Percentiles rank a stretch among this genome's conserved stretches.
These are phyloP conservation scores for Miscanthus lutarioriparius DNA, from an alignment of 176 grass and related monocot genomes.

Conservation along the genomic window DNA sequence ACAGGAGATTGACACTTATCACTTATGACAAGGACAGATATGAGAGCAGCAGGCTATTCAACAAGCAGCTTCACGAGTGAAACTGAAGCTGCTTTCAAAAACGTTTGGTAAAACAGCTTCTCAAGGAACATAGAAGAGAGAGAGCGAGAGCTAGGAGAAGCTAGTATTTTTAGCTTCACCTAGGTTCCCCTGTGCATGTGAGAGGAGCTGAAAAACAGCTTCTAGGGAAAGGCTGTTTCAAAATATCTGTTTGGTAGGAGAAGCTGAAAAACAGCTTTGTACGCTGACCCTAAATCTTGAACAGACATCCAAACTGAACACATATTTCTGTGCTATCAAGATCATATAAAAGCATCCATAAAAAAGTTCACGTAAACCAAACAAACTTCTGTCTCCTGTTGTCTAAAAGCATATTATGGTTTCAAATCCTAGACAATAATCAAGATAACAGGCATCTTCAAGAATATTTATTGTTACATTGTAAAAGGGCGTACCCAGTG, in stretches of 20 bases:
- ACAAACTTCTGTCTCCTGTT: neutral
- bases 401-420: neutral
- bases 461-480: constrained; percentile 15
- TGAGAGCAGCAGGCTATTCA: too few relatives aligned
- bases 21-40: too few relatives aligned
- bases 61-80: neutral
- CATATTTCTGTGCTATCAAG: constrained; percentile 20
- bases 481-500: too few relatives aligned
- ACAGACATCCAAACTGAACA: constrained; percentile 6
- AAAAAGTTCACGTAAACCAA: neutral
- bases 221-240: neutral
- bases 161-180: neutral
- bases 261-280: neutral
- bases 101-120: neutral
- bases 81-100: neutral
- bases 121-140: neutral
- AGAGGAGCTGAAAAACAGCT: neutral
- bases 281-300: neutral
- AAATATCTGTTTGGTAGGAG: neutral
- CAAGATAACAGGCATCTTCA: constrained; percentile 30
- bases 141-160: neutral
- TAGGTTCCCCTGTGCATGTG: neutral
- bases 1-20: too few relatives aligned
- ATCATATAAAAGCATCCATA: neutral
- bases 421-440: constrained; percentile 25